A percentile compares a stretch with the other conserved stretches of the same genome.
Conservation (phyloP, 2,329 filamentous ascomycete species). For the Byssothecium circinans region DNA sequence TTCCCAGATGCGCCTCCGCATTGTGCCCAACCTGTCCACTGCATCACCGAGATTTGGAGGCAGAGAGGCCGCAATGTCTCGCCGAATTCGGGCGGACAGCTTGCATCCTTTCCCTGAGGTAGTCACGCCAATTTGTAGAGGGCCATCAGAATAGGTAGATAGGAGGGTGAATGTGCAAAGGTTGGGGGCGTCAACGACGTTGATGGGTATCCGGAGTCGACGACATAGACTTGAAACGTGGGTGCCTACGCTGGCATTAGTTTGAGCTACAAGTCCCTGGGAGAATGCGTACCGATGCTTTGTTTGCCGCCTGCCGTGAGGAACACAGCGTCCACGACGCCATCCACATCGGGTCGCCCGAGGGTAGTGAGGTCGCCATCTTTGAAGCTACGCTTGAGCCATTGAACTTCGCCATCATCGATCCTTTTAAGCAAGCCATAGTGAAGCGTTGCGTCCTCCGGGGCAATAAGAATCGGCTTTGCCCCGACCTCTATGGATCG, state of each 20-base stretch:
- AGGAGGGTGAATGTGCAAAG: slow-evolving; percentile 90
- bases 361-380: slow-evolving; percentile 72
- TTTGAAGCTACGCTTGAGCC: slow-evolving; percentile 67
- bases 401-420: slow-evolving; percentile 66
- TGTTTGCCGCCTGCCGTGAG: slow-evolving; percentile 65
- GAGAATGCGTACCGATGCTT: slow-evolving; percentile 45
- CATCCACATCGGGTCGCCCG: slow-evolving; percentile 76
- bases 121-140: slow-evolving; percentile 91
- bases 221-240: slow-evolving; percentile 76
- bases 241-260: slow-evolving; percentile 50
- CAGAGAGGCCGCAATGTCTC: slow-evolving; percentile 81
- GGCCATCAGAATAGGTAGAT: slow-evolving; percentile 85
- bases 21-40: slow-evolving; percentile 71
- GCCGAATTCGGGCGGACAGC: slow-evolving; percentile 81
- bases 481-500: slow-evolving; percentile 84
- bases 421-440: slow-evolving; percentile 65
- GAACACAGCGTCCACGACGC: slow-evolving; percentile 89
- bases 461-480: slow-evolving; percentile 74
- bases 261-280: background rate
- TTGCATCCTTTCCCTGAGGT: slow-evolving; percentile 96
- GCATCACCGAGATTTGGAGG: slow-evolving; percentile 75
- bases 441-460: slow-evolving; percentile 62
- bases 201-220: slow-evolving; percentile 83
- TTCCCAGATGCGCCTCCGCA: slow-evolving; percentile 46
- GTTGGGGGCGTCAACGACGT: slow-evolving; percentile 82